These are phyloP conservation scores for Grosmannia serpens DNA, from an alignment of 2,329 filamentous ascomycete genomes.

Conservation along the genomic window DNA sequence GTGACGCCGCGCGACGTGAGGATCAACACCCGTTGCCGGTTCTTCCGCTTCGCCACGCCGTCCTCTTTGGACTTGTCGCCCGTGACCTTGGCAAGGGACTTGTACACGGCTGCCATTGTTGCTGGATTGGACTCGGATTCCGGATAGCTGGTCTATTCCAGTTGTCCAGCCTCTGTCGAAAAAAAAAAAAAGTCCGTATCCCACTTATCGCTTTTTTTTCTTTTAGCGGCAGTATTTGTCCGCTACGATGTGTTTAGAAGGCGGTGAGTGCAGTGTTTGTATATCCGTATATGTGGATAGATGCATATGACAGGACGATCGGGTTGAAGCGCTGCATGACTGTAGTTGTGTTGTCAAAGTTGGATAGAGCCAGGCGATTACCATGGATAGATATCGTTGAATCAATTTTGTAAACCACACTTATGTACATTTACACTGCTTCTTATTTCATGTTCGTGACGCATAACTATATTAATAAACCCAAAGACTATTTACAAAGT, in stretches of 20 bases:
- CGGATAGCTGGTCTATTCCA: not conserved
- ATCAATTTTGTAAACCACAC: too few relatives aligned
- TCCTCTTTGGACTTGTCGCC: conserved; percentile 34
- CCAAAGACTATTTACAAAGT: too few relatives aligned
- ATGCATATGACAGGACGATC: too few relatives aligned
- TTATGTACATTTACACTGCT: too few relatives aligned
- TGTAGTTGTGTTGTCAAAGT: too few relatives aligned
- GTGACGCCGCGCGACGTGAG: conserved; percentile 89
- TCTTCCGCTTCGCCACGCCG: conserved; percentile 33
- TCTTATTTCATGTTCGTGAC: too few relatives aligned
- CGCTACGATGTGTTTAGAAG: not conserved
- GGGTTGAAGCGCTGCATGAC: too few relatives aligned
- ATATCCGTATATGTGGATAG: not conserved
- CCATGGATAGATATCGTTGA: too few relatives aligned
- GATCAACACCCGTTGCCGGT: conserved; percentile 72
- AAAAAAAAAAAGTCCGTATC: not conserved
- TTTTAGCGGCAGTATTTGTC: conserved; percentile 4
- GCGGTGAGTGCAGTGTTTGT: not conserved
- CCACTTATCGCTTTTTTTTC: conserved; percentile 6
- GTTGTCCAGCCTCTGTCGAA: not conserved
- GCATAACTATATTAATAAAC: too few relatives aligned
- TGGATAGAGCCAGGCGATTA: too few relatives aligned
- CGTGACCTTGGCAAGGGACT: conserved; percentile 54
- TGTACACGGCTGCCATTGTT: conserved; percentile 62
- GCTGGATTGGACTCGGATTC: not conserved